Conservation (phyloP, 2,329 filamentous ascomycete species). For the Colletotrichum melonis region DNA sequence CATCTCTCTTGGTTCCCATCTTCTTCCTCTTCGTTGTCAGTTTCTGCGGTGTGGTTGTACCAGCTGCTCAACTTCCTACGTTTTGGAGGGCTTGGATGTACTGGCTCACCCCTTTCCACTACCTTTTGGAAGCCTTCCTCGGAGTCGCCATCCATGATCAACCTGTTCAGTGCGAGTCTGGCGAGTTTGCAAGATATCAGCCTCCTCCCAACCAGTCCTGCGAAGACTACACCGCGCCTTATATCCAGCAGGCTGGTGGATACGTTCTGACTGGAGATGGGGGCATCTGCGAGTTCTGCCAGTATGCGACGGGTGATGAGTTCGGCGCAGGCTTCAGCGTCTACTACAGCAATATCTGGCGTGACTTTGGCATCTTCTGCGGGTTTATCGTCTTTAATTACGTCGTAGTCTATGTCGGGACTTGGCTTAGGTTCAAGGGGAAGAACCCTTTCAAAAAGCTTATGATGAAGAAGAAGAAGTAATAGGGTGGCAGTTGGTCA, state of each 20-base stretch:
- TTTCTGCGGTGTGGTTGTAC: conserved; percentile 79
- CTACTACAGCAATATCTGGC: conserved; percentile 71
- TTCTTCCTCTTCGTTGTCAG: conserved; percentile 78
- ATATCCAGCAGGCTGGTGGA: conserved; percentile 65
- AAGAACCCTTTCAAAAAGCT: conserved; percentile 50
- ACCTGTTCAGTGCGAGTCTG: conserved; percentile 63
- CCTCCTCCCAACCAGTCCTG: conserved; percentile 71
- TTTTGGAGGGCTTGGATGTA: conserved; percentile 78
- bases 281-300: conserved; percentile 73
- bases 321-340: conserved; percentile 71
- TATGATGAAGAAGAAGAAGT: conserved; percentile 44
- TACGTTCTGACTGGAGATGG: conserved; percentile 68
- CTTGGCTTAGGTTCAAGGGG: conserved; percentile 52
- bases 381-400: conserved; percentile 75
- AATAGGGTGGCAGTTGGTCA: conserved; percentile 29
- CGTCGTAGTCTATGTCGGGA: conserved; percentile 50
- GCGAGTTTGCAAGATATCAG: conserved; percentile 70
- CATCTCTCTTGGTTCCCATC: conserved; percentile 73
- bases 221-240: conserved; percentile 66
- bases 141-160: conserved; percentile 65
- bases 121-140: conserved; percentile 72
- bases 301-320: conserved; percentile 69
- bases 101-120: conserved; percentile 75
- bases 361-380: conserved; percentile 73
- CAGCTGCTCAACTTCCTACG: conserved; percentile 64